Evolutionary conservation across 2,329 filamentous ascomycete species (phyloP), one percentile per base, ranked within the genome.

Genomic region (Sporothrix pallida): DNA sequence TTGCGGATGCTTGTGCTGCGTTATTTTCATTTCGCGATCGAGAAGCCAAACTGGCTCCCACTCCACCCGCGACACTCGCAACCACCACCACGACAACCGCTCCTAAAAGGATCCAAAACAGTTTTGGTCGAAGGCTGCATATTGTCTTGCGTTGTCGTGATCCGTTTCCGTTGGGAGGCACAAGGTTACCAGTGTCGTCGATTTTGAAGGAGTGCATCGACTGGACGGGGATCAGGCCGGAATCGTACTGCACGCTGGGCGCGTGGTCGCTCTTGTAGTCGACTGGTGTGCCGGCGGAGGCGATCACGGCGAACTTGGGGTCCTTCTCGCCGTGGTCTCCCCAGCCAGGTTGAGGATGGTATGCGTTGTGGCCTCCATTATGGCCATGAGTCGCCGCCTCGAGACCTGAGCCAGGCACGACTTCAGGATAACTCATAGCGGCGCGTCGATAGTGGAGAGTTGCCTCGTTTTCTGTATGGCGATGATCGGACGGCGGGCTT

Each of bases 391-490:
- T 23, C 9, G 77, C 52, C 31, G 71, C 74, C 54, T 74, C 76
- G 1, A 77, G 78, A 8, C 77, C 76, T 17, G 74, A 54, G 44
- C 78, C 77, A 10, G 73, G 74, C 6, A 78, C 76, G 7, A 78
- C 78, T 76, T 80, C 77, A 7, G 79, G 78, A 56, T 78, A 76
- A 74, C 77, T 65, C 65, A 73, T 79, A 74, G 54, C 77, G 63
- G 26, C 10, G 20, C 5, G 31, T 37, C 31, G 7, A 3, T 37
- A 23, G 20, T 12, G 56, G 63, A 23, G 15, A 17, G 17, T 10
- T n/a, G 4, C 4, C 3, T 13, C 50, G 42, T 13, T 15, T 26
- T 13, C 26, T 10, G 42, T 10, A 46, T 46, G 60, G 37, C 46
- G 60, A 65, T 65, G 9, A 37, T 44, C 60, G 31, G n/a, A 37